Evolutionary conservation across 2,329 filamentous ascomycete genomes (phyloP).

Genomic region (Cytospora paraplurivora): DNA sequence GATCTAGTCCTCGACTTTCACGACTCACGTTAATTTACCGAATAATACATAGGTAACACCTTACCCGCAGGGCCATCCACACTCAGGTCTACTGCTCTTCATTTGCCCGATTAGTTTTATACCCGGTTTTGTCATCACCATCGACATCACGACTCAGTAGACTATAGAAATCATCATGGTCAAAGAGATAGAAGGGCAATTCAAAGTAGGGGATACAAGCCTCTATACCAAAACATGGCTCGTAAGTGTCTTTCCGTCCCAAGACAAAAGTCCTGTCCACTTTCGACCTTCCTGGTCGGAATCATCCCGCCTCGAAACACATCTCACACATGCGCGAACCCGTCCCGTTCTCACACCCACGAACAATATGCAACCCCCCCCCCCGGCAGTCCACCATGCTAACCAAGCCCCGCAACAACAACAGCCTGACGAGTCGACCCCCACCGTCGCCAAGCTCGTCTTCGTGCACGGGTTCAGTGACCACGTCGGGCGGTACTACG

Average conservation of each 20-base stretch:
- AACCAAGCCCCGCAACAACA: not conserved
- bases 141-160: not conserved
- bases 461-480: conserved; percentile 92
- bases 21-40: too few species aligned
- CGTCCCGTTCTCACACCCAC: not conserved
- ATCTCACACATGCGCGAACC: not conserved
- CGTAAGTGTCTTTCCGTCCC: conserved; percentile 43
- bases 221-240: conserved; percentile 63
- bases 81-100: not conserved
- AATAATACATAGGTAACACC: too few species aligned
- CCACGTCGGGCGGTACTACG: conserved; percentile 75
- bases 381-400: not conserved
- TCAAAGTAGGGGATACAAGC: conserved; percentile 47
- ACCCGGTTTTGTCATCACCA: not conserved
- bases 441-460: conserved; percentile 69
- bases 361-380: not conserved
- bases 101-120: not conserved
- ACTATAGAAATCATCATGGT: conserved; percentile 40
- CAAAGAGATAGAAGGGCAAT: conserved; percentile 51
- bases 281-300: conserved; percentile 4
- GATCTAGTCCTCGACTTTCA: too few species aligned
- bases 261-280: not conserved
- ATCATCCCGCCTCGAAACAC: not conserved
- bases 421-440: conserved; percentile 53
- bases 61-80: too few species aligned